A percentile compares a stretch with the other conserved stretches of the same genome.
Conservation (phyloP, 495 filamentous ascomycete genomes). For the Bombardia bombarda region DNA sequence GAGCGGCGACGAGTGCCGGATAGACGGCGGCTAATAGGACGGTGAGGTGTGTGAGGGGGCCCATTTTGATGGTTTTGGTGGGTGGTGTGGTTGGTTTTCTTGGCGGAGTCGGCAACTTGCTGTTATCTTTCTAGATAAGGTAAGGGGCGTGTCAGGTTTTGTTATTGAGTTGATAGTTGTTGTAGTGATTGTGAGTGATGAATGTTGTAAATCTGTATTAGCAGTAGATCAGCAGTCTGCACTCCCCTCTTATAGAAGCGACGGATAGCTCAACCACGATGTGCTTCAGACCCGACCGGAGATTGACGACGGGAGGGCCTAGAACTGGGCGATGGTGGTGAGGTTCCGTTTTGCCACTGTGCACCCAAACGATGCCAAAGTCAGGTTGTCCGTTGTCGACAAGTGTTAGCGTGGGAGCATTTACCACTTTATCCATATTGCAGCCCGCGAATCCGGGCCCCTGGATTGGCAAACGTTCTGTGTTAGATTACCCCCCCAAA, state of each 20-base stretch:
- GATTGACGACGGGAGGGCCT: not conserved
- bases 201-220: not conserved
- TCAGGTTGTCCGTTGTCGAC: slow-evolving; percentile 5
- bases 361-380: not conserved
- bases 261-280: not conserved
- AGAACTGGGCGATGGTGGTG: slow-evolving; percentile 1
- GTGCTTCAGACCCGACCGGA: not conserved
- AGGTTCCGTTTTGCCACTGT: slow-evolving; percentile 1
- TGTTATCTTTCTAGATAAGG: not conserved
- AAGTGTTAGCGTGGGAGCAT: slow-evolving; percentile 14
- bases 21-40: slow-evolving; percentile 15
- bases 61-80: slow-evolving; percentile 14
- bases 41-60: slow-evolving; percentile 13
- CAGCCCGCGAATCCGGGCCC: slow-evolving; percentile 23
- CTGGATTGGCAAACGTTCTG: slow-evolving; percentile 24
- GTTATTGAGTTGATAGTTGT: not conserved
- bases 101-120: not conserved
- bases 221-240: not conserved
- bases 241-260: not conserved
- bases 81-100: not conserved
- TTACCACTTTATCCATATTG: slow-evolving; percentile 29
- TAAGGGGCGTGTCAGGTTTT: not conserved
- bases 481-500: slow-evolving; percentile 12
- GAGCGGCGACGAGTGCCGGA: slow-evolving; percentile 11
- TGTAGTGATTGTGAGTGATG: no score